Evolutionary conservation across 2,329 filamentous ascomycete genomes (phyloP).

Genomic region (Alternaria conjuncta): DNA sequence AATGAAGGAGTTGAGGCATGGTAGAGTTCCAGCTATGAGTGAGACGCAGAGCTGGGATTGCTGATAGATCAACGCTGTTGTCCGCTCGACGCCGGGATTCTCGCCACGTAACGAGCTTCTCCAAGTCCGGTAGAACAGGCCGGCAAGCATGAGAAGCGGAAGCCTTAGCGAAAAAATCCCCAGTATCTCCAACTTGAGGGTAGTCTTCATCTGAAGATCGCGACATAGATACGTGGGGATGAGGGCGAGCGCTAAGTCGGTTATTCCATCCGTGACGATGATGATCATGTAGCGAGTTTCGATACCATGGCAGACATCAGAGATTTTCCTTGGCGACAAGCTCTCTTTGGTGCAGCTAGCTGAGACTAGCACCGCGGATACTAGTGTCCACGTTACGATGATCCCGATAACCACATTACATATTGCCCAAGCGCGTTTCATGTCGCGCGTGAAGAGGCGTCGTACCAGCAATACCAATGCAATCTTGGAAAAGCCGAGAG

Average conservation of each 20-base stretch:
- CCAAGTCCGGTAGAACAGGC: not conserved
- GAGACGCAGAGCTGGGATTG: not conserved
- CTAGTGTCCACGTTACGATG: conserved; percentile 26
- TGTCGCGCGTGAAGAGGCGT: conserved; percentile 37
- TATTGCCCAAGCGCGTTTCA: conserved; percentile 27
- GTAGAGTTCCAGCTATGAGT: not conserved
- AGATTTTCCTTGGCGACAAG: conserved; percentile 9
- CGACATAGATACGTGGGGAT: conserved; percentile 32
- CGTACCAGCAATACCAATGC: conserved; percentile 35
- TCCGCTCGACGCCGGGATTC: not conserved
- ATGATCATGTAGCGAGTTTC: conserved; percentile 24
- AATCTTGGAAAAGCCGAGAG: conserved; percentile 36
- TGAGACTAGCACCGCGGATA: not conserved
- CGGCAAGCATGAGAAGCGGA: conserved; percentile 18
- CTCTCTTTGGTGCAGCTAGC: not conserved
- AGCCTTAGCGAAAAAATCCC: conserved; percentile 32
- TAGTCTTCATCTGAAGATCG: conserved; percentile 32
- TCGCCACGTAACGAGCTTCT: not conserved
- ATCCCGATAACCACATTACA: conserved; percentile 28
- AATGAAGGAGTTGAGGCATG: not conserved
- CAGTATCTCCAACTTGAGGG: conserved; percentile 37
- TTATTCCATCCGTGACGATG: conserved; percentile 26
- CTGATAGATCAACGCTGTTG: not conserved
- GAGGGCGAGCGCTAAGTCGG: conserved; percentile 31
- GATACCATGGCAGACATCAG: conserved; percentile 25